Evolutionary conservation across 352 stramenopile genomes (phyloP), one percentile per base, ranked within the genome.

Genomic region (Globisporangium orthogonon): DNA sequence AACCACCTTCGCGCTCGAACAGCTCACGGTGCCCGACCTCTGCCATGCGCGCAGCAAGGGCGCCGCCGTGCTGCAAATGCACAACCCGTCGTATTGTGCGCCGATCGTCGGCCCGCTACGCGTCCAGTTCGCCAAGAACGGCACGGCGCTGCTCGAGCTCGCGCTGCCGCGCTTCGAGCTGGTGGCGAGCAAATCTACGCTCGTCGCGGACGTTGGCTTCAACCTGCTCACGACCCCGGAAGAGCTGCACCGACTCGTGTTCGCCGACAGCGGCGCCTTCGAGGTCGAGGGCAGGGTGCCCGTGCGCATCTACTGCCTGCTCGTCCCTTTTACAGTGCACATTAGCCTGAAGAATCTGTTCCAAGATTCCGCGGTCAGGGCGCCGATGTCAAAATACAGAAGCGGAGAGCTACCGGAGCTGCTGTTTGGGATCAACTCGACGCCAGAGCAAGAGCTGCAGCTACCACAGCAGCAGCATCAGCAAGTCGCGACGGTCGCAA

Each of bases 81-180:
- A 79, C 30, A 94, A 94, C 52, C 83, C 83, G 55, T 91, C 81
- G 35, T 91, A 89, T 52, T 94, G 83, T 60, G 71, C 74, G 33
- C 83, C 83, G 0, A 62, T 71, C 3, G 58, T 94, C 33, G 79
- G 81, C 0, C 70, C 78, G n/a, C 44, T 91, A 46, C 64, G 65
- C 31, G 58, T 89, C 37, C 74, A 60, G 7, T 74, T 93, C 40
- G 51, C 61, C 9, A 89, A 84, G 64, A 82, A 88, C 53, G 56
- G 52, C 4, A 83, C 67, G 29, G 31, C 60, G 40, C 70, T 93
- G 35, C 58, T 93, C 13, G 54, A 69, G 17, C 31, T 90, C 3
- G 59, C 71, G 13, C 50, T 83, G 5, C 78, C 80, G 37, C 59
- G 60, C 13, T 91, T 93, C 54, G 58, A 83, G 29, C 66, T 93